phyloP scores from a whole-genome alignment of 1,139 yeast genomes.

The Yamadazyma aaseri region DNA sequence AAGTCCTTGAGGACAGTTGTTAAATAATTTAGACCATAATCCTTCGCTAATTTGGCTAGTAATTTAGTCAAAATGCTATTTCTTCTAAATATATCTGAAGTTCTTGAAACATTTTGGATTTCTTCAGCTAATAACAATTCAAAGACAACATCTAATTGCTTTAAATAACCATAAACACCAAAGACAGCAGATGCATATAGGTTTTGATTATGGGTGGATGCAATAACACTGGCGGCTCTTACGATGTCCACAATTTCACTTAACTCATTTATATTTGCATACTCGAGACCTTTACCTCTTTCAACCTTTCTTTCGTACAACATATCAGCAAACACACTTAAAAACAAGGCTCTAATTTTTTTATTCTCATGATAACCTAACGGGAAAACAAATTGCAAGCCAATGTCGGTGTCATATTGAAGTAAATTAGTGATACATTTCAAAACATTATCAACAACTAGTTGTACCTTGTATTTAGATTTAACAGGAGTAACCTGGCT shows the following conservation, averaged over 20 bases:
- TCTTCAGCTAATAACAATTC: constrained; percentile 60
- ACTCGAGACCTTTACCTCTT: constrained; percentile 23
- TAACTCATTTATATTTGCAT: constrained; percentile 19
- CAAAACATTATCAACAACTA: constrained; percentile 65
- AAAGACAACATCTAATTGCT: constrained; percentile 55
- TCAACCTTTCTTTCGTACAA: constrained; percentile 41
- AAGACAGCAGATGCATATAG: constrained; percentile 66
- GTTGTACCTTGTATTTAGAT: constrained; percentile 52
- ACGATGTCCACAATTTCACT: constrained; percentile 27
- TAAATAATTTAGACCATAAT: constrained; percentile 62
- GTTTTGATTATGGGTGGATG: constrained; percentile 50
- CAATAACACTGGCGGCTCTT: constrained; percentile 66
- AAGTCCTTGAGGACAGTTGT: constrained; percentile 54
- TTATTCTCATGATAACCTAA: constrained; percentile 72
- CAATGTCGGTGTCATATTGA: constrained; percentile 73
- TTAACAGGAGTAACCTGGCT: constrained; percentile 22
- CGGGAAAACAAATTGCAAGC: constrained; percentile 73
- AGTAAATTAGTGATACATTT: constrained; percentile 66
- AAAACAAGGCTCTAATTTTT: constrained; percentile 66
- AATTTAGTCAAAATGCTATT: constrained; percentile 82
- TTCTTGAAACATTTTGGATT: constrained; percentile 55
- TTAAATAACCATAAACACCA: constrained; percentile 56
- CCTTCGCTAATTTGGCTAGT: constrained; percentile 67
- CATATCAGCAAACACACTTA: constrained; percentile 73
- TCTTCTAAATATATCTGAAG: constrained; percentile 73